phyloP scores from a whole-genome alignment of 371 early-diverging fungal species.

The Batrachochytrium dendrobatidis region DNA sequence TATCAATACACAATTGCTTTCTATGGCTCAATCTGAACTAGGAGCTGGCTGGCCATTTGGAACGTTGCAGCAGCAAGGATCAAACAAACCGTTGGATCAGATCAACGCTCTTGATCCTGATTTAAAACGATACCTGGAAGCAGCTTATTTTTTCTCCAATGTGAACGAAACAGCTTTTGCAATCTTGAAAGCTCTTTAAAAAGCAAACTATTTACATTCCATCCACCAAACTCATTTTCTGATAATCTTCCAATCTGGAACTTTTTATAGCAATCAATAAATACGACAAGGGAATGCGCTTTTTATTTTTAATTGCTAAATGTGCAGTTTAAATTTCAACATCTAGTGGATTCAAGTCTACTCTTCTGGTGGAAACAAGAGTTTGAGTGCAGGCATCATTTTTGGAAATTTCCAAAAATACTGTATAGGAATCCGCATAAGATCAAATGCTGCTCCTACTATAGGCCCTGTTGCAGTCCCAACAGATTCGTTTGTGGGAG shows the following conservation, averaged over 20 bases:
- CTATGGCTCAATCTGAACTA: neutral
- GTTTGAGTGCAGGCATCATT: neutral
- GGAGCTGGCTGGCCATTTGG: neutral
- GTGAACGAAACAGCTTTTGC: constrained; percentile 17
- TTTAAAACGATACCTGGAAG: constrained; percentile 14
- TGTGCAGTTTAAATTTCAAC: too few species aligned
- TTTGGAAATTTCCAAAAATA: constrained; percentile 53
- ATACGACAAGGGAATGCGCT: too few species aligned
- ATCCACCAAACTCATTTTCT: too few species aligned
- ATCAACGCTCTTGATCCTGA: constrained; percentile 10
- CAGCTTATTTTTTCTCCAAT: constrained; percentile 11
- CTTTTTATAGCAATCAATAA: too few species aligned
- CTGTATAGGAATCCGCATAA: constrained; percentile 61
- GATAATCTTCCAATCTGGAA: too few species aligned
- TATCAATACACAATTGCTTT: neutral
- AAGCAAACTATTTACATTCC: too few species aligned
- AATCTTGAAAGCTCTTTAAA: neutral
- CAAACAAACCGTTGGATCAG: too few species aligned
- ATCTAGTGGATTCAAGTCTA: too few species aligned
- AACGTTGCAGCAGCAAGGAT: too few species aligned
- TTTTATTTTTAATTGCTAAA: too few species aligned
- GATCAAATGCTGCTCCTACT: constrained; percentile 79
- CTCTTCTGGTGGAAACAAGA: constrained; percentile 6
- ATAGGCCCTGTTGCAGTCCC: too few species aligned
- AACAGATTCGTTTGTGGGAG: neutral